Evolutionary conservation across 208 protist species (phyloP), one percentile per base, ranked within the genome.

Genomic region (Trypanosoma vivax): DNA sequence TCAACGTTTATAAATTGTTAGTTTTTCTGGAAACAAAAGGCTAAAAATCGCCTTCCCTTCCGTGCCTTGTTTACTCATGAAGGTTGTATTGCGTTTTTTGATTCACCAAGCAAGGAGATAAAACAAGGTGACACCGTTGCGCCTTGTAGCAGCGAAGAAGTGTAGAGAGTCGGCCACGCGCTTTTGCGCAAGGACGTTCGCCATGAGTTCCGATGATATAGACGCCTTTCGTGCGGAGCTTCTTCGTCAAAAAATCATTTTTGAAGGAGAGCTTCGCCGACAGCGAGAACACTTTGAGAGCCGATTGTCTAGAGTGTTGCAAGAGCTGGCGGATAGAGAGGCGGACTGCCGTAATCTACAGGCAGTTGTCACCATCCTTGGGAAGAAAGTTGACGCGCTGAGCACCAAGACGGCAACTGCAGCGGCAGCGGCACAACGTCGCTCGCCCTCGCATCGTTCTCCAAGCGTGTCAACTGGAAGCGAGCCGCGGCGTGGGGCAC

Each of bases 281-380:
- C 83, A 92, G 51, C 69, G 84, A 19, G 82, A 95, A 28, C 39
- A 41, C 19, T 90, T 90, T 51, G 84, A 91, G 24, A 78, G 86
- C 64, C 77, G 73, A 7, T 46, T 92, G 1, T 34, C 65, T 3
- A 21, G 49, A 16, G 53, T 90, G 35, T 31, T 78, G 9, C 63
- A 86, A 42, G 83, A 90, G 59, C 65, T 95, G 1, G 88, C 81
- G 5, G 81, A 88, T 27, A 71, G 88, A 25, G 83, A 95, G 60
- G 84, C 81, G 1, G 88, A 95, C 51, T 92, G 84, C 62, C 79
- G 82, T 16, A 90, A 90, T 37, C 70, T 95, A n/a, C 88, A 95
- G 58, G 69, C 80, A 13, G 84, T 90, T 23, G 75, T 95, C 23
- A 92, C 88, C 29, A 91, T 92, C 47, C 70, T 95, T 5, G 88